Evolutionary conservation across 352 stramenopile genomes (phyloP).

Genomic region (Globisporangium apiculatum): DNA sequence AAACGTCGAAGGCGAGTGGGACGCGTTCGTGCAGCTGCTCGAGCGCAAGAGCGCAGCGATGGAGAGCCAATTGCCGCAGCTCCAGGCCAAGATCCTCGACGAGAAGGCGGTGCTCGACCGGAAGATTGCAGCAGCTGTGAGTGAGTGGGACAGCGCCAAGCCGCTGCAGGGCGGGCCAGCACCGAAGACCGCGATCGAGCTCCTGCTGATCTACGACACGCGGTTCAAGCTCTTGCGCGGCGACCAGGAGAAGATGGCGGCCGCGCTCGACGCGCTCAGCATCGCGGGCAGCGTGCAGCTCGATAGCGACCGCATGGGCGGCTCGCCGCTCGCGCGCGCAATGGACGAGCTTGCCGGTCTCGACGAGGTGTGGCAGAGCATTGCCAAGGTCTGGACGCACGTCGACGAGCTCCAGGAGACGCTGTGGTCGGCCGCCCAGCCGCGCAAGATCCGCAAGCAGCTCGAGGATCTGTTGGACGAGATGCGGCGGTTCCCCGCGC

Average conservation of each 20-base stretch:
- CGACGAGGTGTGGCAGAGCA: constrained; percentile 96
- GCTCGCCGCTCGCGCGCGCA: constrained; percentile 56
- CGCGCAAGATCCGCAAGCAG: constrained; percentile 93
- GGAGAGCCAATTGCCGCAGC: constrained; percentile 94
- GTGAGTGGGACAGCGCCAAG: constrained; percentile 79
- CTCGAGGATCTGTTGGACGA: constrained; percentile 96
- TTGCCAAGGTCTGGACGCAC: constrained; percentile 84
- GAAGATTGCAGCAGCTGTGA: constrained; percentile 70
- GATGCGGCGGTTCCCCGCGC: constrained; percentile 92
- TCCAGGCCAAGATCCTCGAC: constrained; percentile 96
- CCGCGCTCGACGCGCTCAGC: constrained; percentile 94
- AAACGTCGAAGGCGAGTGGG: constrained; percentile 95
- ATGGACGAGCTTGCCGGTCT: constrained; percentile 94
- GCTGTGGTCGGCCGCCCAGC: constrained; percentile 91
- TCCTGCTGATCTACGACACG: constrained; percentile 81
- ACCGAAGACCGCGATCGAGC: constrained; percentile 66
- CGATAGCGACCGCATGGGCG: constrained; percentile 74
- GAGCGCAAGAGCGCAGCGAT: constrained; percentile 90
- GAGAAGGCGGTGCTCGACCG: constrained; percentile 90
- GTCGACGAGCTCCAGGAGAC: constrained; percentile 93
- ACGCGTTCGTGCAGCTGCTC: constrained; percentile 90
- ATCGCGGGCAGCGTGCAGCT: constrained; percentile 56
- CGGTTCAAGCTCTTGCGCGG: constrained; percentile 75
- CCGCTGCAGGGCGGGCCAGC: constrained; percentile 65
- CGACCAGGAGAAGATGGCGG: constrained; percentile 94